phyloP scores from a whole-genome alignment of 202 grass and related monocot species.

The Panicum hallii region DNA sequence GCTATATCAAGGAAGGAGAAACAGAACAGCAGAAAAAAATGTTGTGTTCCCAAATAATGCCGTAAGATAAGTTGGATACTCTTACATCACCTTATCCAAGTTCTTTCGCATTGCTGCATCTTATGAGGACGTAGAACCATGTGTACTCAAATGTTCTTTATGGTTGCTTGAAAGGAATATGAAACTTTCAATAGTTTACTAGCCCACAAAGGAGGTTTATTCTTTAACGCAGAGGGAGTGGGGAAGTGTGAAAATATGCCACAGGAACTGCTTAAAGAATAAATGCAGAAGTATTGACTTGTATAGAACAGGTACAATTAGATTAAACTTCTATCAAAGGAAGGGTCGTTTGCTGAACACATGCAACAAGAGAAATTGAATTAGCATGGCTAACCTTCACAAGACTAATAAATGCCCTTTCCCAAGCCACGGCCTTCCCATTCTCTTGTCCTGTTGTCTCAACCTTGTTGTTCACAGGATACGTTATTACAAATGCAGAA shows the following conservation, averaged over 20 bases:
- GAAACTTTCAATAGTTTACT: constrained; percentile 32
- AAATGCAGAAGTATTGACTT: neutral
- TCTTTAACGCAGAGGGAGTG: neutral
- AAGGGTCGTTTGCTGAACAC: constrained; percentile 21
- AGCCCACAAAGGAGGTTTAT: constrained; percentile 6
- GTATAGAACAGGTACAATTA: constrained; percentile 28
- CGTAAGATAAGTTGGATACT: constrained; percentile 22
- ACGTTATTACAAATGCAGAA: constrained; percentile 88
- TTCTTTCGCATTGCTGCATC: constrained; percentile 7
- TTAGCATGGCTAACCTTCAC: constrained; percentile 66
- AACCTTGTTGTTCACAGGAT: constrained; percentile 95
- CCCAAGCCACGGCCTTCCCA: constrained; percentile 86
- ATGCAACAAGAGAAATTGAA: constrained; percentile 19
- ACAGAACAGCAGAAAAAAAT: constrained; percentile 1
- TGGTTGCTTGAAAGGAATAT: constrained; percentile 33
- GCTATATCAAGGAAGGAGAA: constrained; percentile 16
- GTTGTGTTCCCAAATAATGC: neutral
- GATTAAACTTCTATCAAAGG: constrained; percentile 4
- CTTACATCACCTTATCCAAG: constrained; percentile 23
- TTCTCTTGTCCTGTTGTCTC: constrained; percentile 74
- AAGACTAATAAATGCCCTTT: constrained; percentile 88
- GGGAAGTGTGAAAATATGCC: constrained; percentile 36
- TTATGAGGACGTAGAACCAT: constrained; percentile 35
- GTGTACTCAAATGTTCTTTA: constrained; percentile 24
- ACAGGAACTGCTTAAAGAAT: constrained; percentile 13